Percentiles rank a stretch among this genome's conserved stretches.
These are phyloP conservation scores for Schizophyllum amplum DNA, from an alignment of 1,284 basidiomycete genomes.

Conservation along the genomic window DNA sequence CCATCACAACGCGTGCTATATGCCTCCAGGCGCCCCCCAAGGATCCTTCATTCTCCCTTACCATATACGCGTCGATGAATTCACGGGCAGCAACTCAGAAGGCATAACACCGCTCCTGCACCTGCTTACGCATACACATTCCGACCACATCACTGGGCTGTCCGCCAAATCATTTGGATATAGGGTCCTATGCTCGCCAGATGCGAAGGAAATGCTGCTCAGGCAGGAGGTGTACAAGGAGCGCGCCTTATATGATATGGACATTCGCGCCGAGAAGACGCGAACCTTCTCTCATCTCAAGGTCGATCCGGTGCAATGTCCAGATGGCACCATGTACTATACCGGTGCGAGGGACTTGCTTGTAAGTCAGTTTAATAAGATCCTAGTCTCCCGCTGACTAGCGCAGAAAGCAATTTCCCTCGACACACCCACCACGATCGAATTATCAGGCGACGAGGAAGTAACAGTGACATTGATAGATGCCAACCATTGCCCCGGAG, in stretches of 20 bases:
- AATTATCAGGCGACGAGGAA: slow-evolving; percentile 46
- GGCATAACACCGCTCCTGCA: slow-evolving; percentile 50
- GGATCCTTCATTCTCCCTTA: slow-evolving; percentile 62
- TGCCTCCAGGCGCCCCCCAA: slow-evolving; percentile 68
- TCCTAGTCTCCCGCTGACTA: no score
- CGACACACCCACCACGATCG: slow-evolving; percentile 55
- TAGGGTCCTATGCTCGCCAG: slow-evolving; percentile 65
- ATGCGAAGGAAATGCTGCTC: slow-evolving; percentile 79
- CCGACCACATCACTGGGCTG: slow-evolving; percentile 72
- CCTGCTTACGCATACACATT: slow-evolving; percentile 78
- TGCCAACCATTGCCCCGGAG: slow-evolving; percentile 93
- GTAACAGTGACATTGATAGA: slow-evolving; percentile 78
- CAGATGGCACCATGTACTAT: slow-evolving; percentile 40
- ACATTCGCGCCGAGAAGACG: slow-evolving; percentile 44
- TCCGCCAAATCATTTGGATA: slow-evolving; percentile 61
- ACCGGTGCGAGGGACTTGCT: slow-evolving; percentile 54
- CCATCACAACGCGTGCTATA: slow-evolving; percentile 16
- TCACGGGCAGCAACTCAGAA: slow-evolving; percentile 35
- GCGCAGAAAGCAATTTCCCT: slow-evolving; percentile 48
- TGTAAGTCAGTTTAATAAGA: slow-evolving; percentile 31
- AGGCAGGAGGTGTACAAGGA: slow-evolving; percentile 64
- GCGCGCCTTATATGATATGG: slow-evolving; percentile 44
- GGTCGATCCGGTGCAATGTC: slow-evolving; percentile 37
- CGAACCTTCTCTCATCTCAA: slow-evolving; percentile 65
- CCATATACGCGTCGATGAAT: slow-evolving; percentile 75